Evolutionary conservation across 805 yeast genomes (phyloP), one percentile per base, ranked within the genome.

Genomic region (Komagataella pseudopastoris): DNA sequence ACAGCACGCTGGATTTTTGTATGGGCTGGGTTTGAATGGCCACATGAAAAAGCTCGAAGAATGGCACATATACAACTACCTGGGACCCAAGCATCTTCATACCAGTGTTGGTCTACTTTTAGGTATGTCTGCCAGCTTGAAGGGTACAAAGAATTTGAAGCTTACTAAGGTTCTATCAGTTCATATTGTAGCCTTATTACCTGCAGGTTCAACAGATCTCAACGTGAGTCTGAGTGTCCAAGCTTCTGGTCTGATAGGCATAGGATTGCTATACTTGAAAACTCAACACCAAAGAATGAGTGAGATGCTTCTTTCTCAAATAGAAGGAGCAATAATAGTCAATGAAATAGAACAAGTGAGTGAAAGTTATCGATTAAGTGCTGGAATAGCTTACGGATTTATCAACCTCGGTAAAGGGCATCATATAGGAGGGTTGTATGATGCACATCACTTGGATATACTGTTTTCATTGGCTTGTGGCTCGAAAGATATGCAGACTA

Each of bases 1-100:
- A 0, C 90, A 87, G 55, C 96, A 90, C 69, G 97, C 96, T 20
- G 99, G 99, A 0, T 89, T 93, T 58, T 66, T 93, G n/a, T 67
- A 88, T 17, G 99, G 97, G 0, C 70, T 93, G 23, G 99, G 99
- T 0, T 68, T 93, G 30, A 88, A 88, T 65, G 98, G 98, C 0
- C 96, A 90, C 62, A 67, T 93, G 58, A 80, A 77, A 52, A 73
- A 75, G 46, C 67, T 93, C 23, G 98, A 91, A 60, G 96, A 93
- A 63, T 93, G 98, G 97, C 96, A 90, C 62, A 85, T 91, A 30
- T 93, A 88, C 63, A 90, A 91, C 60, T 89, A 88, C 57, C 68
- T 93, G 51, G 95, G 96, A 0, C 95, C 96, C 0, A 90, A 93
- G 56, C 88, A 87, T 59, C 78, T 84, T 3, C 76, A 76, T 45